Conservation (phyloP, 768 basidiomycete genomes). For the Russula sp. region DNA sequence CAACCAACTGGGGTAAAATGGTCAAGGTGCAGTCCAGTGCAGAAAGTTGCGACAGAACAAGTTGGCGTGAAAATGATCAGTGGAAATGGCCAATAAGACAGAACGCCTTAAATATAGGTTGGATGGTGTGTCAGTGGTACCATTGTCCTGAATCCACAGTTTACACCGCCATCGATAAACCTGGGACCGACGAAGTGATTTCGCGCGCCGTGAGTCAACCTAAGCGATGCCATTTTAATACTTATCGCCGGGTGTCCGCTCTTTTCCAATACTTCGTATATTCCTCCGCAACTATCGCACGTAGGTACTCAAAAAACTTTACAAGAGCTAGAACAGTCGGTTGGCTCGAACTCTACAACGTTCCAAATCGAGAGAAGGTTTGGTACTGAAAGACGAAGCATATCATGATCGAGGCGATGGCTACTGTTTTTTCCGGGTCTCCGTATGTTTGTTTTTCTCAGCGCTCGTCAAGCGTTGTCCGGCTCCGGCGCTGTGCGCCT, state of each 20-base stretch:
- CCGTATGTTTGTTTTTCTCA: too few relatives aligned
- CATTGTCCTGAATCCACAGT: slow-evolving; percentile 1
- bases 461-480: too few relatives aligned
- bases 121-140: not conserved
- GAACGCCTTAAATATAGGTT: not conserved
- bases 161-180: not conserved
- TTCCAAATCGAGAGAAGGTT: not conserved
- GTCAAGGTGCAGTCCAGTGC: not conserved
- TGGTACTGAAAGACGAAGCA: not conserved
- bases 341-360: not conserved
- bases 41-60: not conserved
- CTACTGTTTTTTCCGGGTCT: too few relatives aligned
- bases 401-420: not conserved
- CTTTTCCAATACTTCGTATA: not conserved
- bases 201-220: not conserved
- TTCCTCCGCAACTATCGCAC: not conserved
- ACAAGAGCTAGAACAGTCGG: not conserved
- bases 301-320: not conserved
- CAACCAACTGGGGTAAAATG: not conserved
- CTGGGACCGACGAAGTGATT: not conserved
- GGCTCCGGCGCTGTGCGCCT: not conserved
- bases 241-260: not conserved
- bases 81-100: not conserved
- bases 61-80: not conserved
- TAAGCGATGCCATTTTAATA: not conserved